Conservation (phyloP, 352 stramenopile genomes). For the Blastocystis sp. region DNA sequence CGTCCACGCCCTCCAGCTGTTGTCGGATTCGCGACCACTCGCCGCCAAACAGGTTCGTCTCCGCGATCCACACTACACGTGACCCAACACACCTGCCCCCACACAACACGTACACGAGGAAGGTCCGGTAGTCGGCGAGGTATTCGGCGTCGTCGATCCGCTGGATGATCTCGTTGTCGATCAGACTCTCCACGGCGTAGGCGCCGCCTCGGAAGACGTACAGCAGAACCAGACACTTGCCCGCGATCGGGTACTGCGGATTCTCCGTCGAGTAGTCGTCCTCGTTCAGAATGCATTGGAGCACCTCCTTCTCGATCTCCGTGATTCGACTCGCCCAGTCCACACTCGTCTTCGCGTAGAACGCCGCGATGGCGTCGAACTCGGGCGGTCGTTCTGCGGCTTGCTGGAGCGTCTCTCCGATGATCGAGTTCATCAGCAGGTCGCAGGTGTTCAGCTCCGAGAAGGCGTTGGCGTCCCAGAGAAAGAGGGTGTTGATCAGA, state of each 20-base stretch:
- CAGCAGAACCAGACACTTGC: slow-evolving; percentile 26
- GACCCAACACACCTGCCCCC: background rate
- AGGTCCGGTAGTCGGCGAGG: slow-evolving; percentile 14
- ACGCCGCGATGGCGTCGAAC: background rate
- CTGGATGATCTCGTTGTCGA: slow-evolving; percentile 33
- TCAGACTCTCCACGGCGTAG: slow-evolving; percentile 48
- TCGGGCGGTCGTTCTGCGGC: background rate
- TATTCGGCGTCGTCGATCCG: slow-evolving; percentile 4
- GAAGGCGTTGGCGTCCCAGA: background rate
- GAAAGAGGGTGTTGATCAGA: slow-evolving; percentile 23
- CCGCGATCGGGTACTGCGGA: slow-evolving; percentile 18
- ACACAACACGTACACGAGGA: slow-evolving; percentile 58
- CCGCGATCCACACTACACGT: slow-evolving; percentile 52
- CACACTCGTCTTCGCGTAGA: background rate
- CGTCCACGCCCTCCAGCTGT: background rate
- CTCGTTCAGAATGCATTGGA: slow-evolving; percentile 35
- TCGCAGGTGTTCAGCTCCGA: background rate
- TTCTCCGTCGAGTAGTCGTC: slow-evolving; percentile 9
- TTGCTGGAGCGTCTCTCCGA: background rate
- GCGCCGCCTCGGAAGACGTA: slow-evolving; percentile 29
- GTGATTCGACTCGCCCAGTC: background rate
- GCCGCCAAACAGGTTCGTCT: slow-evolving; percentile 51
- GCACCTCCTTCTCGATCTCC: slow-evolving; percentile 19
- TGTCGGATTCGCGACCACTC: slow-evolving; percentile 44
- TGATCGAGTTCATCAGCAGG: slow-evolving; percentile 43